Percentiles rank a stretch among this genome's conserved stretches.
Evolutionary conservation across 352 stramenopile genomes (phyloP).

Genomic region (Globisporangium abappressorium): DNA sequence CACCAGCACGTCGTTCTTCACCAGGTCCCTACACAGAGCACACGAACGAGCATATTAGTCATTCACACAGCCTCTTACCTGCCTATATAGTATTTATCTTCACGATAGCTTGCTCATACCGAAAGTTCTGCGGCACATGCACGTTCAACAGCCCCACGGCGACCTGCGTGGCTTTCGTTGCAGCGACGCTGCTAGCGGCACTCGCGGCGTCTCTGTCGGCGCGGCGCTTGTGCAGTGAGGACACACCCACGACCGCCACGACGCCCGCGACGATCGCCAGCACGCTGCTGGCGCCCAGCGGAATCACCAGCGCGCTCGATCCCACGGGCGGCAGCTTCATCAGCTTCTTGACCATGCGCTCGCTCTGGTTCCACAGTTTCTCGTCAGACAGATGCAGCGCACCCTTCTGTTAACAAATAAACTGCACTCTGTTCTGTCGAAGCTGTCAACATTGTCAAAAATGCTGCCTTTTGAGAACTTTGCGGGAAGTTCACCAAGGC

Average conservation of each 20-base stretch:
- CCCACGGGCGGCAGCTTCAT: constrained; percentile 34
- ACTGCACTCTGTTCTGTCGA: background rate
- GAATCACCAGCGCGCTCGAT: constrained; percentile 25
- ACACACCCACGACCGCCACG: constrained; percentile 39
- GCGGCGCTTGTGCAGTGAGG: constrained; percentile 39
- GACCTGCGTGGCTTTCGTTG: constrained; percentile 17
- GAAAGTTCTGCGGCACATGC: constrained; percentile 54
- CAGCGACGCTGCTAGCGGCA: background rate
- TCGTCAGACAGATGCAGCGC: background rate
- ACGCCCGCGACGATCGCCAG: constrained; percentile 44
- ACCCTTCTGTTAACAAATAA: background rate
- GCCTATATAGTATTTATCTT: background rate
- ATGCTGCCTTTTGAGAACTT: background rate
- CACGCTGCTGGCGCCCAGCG: constrained; percentile 29
- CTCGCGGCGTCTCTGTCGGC: background rate
- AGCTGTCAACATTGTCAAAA: background rate
- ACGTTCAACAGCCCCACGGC: constrained; percentile 52
- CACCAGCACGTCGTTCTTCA: constrained; percentile 76
- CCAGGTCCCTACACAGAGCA: constrained; percentile 30
- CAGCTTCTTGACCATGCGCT: constrained; percentile 40
- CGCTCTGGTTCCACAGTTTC: background rate
- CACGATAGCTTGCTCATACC: constrained; percentile 15
- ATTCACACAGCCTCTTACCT: background rate
- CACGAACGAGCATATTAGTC: background rate
- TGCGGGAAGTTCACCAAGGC: too few relatives aligned